phyloP scores from a whole-genome alignment of 768 basidiomycete genomes.

The Flagelloscypha sp. region DNA sequence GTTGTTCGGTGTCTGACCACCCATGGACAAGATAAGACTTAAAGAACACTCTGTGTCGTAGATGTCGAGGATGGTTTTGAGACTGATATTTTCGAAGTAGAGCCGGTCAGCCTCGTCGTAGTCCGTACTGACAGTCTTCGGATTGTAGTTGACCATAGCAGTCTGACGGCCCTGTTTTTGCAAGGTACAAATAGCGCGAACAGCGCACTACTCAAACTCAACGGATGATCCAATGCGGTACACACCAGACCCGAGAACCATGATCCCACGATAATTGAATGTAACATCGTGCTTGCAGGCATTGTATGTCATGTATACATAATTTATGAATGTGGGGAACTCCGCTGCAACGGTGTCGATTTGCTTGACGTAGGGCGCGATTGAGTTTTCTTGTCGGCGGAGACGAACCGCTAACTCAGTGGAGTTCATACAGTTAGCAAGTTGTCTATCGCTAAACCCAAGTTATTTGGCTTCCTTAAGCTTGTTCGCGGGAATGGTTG shows the following conservation, averaged over 20 bases:
- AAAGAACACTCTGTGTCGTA: conserved; percentile 85
- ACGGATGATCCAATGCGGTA: conserved; percentile 99
- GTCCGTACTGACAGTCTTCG: conserved; percentile 97
- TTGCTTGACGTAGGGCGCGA: conserved; percentile 92
- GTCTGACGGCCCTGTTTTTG: conserved; percentile 93
- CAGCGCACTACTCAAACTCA: conserved; percentile 99
- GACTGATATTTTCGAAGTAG: conserved; percentile 97
- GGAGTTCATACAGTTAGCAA: conserved; percentile 76
- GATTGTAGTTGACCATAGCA: conserved; percentile 99
- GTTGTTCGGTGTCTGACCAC: conserved; percentile 98
- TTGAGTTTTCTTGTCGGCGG: conserved; percentile 74
- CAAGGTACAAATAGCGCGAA: conserved; percentile 91
- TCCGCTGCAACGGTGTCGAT: conserved; percentile 99
- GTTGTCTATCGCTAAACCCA: conserved; percentile 91
- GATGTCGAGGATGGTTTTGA: conserved; percentile 95
- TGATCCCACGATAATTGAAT: conserved; percentile 89
- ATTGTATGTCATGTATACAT: conserved; percentile 97
- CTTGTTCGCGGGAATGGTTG: conserved; percentile 50
- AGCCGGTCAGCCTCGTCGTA: conserved; percentile 98
- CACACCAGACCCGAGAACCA: conserved; percentile 96
- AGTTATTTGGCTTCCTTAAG: conserved; percentile 85
- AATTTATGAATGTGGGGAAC: conserved; percentile 98
- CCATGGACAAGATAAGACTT: conserved; percentile 96
- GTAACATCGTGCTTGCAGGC: conserved; percentile 87
- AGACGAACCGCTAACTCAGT: conserved; percentile 91